These are phyloP conservation scores for Mycena alexandri DNA, from an alignment of 768 basidiomycete species.

Conservation along the genomic window DNA sequence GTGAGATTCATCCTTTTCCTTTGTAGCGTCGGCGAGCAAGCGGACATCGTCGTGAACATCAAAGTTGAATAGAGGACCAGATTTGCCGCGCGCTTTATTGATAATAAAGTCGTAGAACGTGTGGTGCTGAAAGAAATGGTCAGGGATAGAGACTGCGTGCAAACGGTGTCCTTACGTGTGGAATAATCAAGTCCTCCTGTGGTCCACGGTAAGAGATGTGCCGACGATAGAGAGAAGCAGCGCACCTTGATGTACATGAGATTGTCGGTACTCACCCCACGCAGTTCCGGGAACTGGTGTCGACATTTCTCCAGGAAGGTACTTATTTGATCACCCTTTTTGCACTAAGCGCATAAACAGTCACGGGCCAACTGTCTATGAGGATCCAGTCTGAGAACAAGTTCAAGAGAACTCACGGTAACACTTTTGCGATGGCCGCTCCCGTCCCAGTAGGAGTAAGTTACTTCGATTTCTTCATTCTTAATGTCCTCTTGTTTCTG, in stretches of 20 bases:
- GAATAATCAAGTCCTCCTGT: constrained; percentile 98
- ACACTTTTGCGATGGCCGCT: constrained; percentile 96
- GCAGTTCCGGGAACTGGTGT: constrained; percentile 91
- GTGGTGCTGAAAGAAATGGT: constrained; percentile 75
- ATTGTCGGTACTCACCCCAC: constrained; percentile 93
- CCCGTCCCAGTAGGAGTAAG: constrained; percentile 99
- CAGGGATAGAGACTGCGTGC: constrained; percentile 5
- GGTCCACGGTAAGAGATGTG: constrained; percentile 10
- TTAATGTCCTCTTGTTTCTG: constrained; percentile 73
- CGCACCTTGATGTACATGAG: constrained; percentile 96
- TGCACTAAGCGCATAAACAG: constrained; percentile 75
- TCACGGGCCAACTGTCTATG: constrained; percentile 10
- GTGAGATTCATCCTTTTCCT: constrained; percentile 98
- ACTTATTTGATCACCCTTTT: constrained; percentile 93
- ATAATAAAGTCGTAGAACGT: constrained; percentile 99
- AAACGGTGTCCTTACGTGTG: constrained; percentile 72
- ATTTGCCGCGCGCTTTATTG: constrained; percentile 98
- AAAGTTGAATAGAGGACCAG: constrained; percentile 97
- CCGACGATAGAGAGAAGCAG: constrained; percentile 4
- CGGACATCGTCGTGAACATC: constrained; percentile 99
- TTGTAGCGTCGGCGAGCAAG: constrained; percentile 91
- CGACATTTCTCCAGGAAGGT: constrained; percentile 94
- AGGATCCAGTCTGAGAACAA: constrained; percentile 3
- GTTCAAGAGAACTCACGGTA: constrained; percentile 64
- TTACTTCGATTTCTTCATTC: constrained; percentile 86